phyloP scores from a whole-genome alignment of 208 protist species.

The Acanthamoeba rhysodes region DNA sequence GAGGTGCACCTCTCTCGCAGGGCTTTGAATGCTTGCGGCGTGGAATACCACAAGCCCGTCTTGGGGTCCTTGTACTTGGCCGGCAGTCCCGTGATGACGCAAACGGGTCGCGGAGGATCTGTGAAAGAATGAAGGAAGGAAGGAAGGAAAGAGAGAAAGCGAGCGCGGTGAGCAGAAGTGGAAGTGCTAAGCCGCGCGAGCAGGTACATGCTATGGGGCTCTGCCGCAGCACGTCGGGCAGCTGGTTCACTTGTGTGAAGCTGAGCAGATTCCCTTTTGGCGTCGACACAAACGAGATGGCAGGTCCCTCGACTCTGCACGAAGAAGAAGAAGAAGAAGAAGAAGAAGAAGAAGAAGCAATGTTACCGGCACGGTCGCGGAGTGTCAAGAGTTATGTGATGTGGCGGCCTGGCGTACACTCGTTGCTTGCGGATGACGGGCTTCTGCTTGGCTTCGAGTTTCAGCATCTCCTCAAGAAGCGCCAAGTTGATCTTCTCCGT shows the following conservation, averaged over 20 bases:
- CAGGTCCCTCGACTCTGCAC: conserved; percentile 3
- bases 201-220: conserved; percentile 13
- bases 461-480: conserved; percentile 30
- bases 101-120: neutral
- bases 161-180: neutral
- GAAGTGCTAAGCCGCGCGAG: too few relatives aligned
- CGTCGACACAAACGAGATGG: conserved; percentile 14
- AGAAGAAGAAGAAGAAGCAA: neutral
- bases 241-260: conserved; percentile 17
- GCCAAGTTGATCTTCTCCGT: conserved; percentile 56
- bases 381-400: too few relatives aligned
- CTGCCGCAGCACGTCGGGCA: neutral
- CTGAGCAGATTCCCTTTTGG: conserved; percentile 9
- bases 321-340: neutral
- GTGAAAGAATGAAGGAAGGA: neutral
- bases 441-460: conserved; percentile 52
- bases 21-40: conserved; percentile 1
- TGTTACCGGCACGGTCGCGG: too few relatives aligned
- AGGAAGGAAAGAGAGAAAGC: neutral
- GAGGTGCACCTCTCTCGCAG: neutral
- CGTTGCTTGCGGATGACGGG: conserved; percentile 31
- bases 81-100: conserved; percentile 37
- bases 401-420: neutral
- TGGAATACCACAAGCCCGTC: conserved; percentile 54
- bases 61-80: conserved; percentile 66